These are phyloP conservation scores for Saccharomycopsis malanga DNA, from an alignment of 805 yeast species.

Conservation along the genomic window DNA sequence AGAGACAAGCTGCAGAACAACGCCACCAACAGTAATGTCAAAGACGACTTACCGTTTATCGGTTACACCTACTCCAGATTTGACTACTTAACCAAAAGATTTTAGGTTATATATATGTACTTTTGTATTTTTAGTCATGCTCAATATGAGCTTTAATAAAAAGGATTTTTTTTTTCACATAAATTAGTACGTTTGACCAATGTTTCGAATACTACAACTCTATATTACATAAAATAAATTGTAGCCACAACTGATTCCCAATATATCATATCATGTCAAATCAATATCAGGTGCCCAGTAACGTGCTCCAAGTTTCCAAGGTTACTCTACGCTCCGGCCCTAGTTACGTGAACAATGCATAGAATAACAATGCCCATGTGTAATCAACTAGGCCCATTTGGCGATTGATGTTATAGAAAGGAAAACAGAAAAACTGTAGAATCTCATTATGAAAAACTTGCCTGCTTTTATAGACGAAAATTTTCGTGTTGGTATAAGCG, in stretches of 20 bases:
- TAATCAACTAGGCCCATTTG: constrained; percentile 2
- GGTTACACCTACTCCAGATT: constrained; percentile 96
- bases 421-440: not conserved
- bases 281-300: constrained; percentile 39
- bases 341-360: no score
- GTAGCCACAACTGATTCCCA: constrained; percentile 38
- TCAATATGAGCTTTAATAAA: no score
- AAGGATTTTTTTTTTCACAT: no score
- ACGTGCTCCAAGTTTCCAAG: constrained; percentile 26
- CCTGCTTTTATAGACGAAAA: no score
- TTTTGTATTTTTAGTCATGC: no score
- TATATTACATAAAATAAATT: no score
- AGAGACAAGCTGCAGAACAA: constrained; percentile 54
- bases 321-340: constrained; percentile 19
- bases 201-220: no score
- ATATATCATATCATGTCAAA: constrained; percentile 27
- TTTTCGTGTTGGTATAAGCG: no score
- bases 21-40: constrained; percentile 43
- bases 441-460: no score
- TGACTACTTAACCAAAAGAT: constrained; percentile 76
- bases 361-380: no score
- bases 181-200: no score
- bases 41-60: constrained; percentile 91
- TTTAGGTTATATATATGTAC: not conserved
- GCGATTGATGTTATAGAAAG: constrained; percentile 18